Conservation (phyloP, 2,329 filamentous ascomycete species). For the Botryotinia narcissicola region DNA sequence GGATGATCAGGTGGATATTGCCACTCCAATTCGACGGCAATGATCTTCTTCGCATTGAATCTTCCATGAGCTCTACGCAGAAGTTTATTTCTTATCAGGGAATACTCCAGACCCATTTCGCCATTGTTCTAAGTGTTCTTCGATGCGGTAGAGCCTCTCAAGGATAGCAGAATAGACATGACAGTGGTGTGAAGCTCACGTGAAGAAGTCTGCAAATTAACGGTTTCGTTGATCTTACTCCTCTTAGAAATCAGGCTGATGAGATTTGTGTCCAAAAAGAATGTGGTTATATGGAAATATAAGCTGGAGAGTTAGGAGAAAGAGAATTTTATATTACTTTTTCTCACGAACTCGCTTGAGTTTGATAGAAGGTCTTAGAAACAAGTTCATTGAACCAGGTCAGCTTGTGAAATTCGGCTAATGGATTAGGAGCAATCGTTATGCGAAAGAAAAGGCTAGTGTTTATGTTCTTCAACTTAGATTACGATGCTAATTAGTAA, state of each 20-base stretch:
- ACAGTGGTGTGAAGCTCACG: not conserved
- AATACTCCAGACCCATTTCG: not conserved
- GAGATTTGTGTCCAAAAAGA: not conserved
- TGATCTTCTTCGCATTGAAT: too few relatives aligned
- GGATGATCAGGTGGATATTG: not conserved
- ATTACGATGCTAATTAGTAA: not conserved
- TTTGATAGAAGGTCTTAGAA: not conserved
- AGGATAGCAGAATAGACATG: not conserved
- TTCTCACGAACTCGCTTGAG: accelerated
- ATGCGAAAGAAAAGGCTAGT: not conserved
- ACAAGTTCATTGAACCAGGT: not conserved
- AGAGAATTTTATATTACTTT: not conserved
- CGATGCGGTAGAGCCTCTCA: not conserved
- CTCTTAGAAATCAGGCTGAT: not conserved
- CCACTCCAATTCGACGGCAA: too few relatives aligned
- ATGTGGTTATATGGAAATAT: not conserved
- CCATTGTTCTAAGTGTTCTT: not conserved
- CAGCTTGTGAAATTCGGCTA: not conserved
- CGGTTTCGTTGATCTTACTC: not conserved
- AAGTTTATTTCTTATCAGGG: not conserved
- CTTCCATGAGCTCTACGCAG: not conserved
- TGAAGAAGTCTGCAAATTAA: not conserved
- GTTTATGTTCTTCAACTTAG: not conserved
- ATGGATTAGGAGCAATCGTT: not conserved
- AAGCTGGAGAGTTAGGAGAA: accelerated